phyloP scores from a whole-genome alignment of 1,284 basidiomycete species.

The Fistulinella cinereoalba region DNA sequence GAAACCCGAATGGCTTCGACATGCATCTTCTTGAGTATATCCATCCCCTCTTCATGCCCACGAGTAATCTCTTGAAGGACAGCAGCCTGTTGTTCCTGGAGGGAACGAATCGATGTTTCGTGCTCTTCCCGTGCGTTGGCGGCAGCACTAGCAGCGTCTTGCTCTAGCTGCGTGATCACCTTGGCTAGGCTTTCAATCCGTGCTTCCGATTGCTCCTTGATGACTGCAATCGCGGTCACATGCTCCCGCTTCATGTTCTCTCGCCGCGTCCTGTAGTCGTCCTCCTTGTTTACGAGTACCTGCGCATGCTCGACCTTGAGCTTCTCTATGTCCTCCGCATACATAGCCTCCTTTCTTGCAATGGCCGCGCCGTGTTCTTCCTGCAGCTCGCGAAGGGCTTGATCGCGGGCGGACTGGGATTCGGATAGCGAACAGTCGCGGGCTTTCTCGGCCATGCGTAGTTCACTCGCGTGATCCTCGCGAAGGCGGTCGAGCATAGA shows the following conservation, averaged over 20 bases:
- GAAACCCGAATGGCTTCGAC: slow-evolving; percentile 34
- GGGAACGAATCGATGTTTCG: slow-evolving; percentile 47
- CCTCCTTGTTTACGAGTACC: slow-evolving; percentile 51
- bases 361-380: slow-evolving; percentile 67
- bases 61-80: slow-evolving; percentile 54
- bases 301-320: slow-evolving; percentile 61
- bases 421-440: slow-evolving; percentile 69
- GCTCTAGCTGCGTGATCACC: slow-evolving; percentile 44
- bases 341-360: slow-evolving; percentile 59
- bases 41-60: slow-evolving; percentile 52
- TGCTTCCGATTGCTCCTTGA: slow-evolving; percentile 37
- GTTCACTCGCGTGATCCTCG: slow-evolving; percentile 66
- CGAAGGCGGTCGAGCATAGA: slow-evolving; percentile 61
- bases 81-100: slow-evolving; percentile 55
- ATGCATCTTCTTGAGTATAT: slow-evolving; percentile 47
- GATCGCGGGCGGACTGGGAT: slow-evolving; percentile 62
- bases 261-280: slow-evolving; percentile 50
- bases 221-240: slow-evolving; percentile 32
- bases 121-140: slow-evolving; percentile 45
- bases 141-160: slow-evolving; percentile 41
- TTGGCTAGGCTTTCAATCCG: slow-evolving; percentile 51
- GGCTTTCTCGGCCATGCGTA: slow-evolving; percentile 71
- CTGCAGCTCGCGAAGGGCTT: slow-evolving; percentile 59
- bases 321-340: slow-evolving; percentile 58
- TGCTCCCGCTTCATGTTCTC: slow-evolving; percentile 44